Conservation (phyloP, 2,329 filamentous ascomycete species). For the Monosporascus sp. region DNA sequence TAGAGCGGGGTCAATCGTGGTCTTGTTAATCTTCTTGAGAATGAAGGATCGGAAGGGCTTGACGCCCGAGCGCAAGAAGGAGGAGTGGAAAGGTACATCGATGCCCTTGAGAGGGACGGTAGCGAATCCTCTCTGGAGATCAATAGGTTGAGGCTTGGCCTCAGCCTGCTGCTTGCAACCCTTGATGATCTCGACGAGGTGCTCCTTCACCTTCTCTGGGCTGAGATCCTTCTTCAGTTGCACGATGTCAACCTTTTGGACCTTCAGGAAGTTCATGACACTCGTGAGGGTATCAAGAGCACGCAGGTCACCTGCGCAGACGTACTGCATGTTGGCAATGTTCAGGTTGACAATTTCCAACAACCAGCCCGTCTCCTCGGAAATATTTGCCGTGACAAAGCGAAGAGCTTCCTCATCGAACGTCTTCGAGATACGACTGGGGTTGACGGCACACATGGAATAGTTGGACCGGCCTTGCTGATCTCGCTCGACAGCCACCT, state of each 20-base stretch:
- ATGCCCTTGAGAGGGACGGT: constrained; percentile 96
- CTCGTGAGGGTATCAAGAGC: constrained; percentile 69
- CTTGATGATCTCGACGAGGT: constrained; percentile 85
- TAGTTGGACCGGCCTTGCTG: constrained; percentile 92
- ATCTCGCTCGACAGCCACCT: constrained; percentile 96
- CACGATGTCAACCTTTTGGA: constrained; percentile 95
- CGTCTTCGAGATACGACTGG: constrained; percentile 94
- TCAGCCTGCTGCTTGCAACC: constrained; percentile 83
- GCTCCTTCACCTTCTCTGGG: constrained; percentile 85
- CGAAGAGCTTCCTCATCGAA: constrained; percentile 97
- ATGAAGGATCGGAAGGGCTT: constrained; percentile 98
- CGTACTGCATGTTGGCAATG: constrained; percentile 71
- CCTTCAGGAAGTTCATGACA: constrained; percentile 92
- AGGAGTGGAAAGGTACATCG: constrained; percentile 98
- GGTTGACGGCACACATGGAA: constrained; percentile 98
- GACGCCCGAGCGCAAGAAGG: constrained; percentile 94
- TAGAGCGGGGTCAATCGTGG: constrained; percentile 94
- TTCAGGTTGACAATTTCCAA: constrained; percentile 98
- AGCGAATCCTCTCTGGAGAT: constrained; percentile 90
- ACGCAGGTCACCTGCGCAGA: constrained; percentile 64
- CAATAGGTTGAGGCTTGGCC: constrained; percentile 80
- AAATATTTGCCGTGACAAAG: constrained; percentile 93
- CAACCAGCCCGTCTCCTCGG: constrained; percentile 90
- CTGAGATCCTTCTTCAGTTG: constrained; percentile 80
- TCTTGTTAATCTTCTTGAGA: constrained; percentile 99